These are phyloP conservation scores for Neoscytalidium dimidiatum DNA, from an alignment of 2,329 filamentous ascomycete genomes.

Conservation along the genomic window DNA sequence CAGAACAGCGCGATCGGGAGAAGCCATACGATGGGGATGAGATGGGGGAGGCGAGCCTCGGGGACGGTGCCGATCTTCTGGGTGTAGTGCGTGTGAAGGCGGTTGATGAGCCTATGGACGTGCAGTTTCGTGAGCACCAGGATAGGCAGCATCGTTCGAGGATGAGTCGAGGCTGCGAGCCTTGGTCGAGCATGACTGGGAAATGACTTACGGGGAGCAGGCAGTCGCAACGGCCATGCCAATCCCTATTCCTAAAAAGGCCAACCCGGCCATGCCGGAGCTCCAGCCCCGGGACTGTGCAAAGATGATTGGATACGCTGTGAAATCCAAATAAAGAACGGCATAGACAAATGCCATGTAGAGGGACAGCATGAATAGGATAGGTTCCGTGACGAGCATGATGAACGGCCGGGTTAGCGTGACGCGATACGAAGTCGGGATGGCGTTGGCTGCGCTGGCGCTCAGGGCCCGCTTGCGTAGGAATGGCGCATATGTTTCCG, in stretches of 20 bases:
- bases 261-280: background rate
- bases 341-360: background rate
- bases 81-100: constrained; percentile 68
- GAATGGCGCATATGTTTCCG: background rate
- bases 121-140: too few species aligned
- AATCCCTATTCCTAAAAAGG: background rate
- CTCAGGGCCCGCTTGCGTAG: background rate
- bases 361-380: background rate
- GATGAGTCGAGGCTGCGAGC: too few species aligned
- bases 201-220: constrained; percentile 57
- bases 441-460: background rate
- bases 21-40: constrained; percentile 74
- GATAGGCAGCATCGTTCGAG: too few species aligned
- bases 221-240: constrained; percentile 34
- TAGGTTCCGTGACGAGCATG: background rate
- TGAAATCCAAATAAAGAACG: background rate
- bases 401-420: background rate
- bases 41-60: constrained; percentile 75
- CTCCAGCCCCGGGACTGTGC: background rate
- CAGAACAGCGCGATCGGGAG: constrained; percentile 77
- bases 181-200: too few species aligned
- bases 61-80: too few species aligned
- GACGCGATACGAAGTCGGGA: background rate
- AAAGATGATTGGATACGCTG: background rate
- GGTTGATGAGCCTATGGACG: constrained; percentile 83